These are phyloP conservation scores for Colletotrichum liriopes DNA, from an alignment of 2,329 filamentous ascomycete species.

Conservation along the genomic window DNA sequence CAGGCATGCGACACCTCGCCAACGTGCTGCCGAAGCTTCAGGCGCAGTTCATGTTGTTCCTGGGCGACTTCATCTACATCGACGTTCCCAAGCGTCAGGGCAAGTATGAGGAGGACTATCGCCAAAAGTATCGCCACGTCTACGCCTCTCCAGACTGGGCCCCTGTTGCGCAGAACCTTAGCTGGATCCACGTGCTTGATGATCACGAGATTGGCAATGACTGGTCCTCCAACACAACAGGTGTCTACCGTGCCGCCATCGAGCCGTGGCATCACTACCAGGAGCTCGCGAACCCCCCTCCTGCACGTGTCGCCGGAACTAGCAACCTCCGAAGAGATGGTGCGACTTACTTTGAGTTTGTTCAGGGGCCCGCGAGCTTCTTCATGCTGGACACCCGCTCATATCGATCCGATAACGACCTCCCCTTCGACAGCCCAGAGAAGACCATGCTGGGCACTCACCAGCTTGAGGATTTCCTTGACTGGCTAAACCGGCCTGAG, in stretches of 20 bases:
- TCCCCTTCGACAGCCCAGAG: slow-evolving; percentile 71
- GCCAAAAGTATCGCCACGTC: slow-evolving; percentile 93
- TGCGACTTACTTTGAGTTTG: slow-evolving; percentile 90
- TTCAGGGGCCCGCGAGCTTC: slow-evolving; percentile 91
- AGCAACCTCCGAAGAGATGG: slow-evolving; percentile 59
- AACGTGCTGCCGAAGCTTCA: slow-evolving; percentile 79
- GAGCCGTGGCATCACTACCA: slow-evolving; percentile 94
- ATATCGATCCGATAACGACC: slow-evolving; percentile 80
- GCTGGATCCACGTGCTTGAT: slow-evolving; percentile 97
- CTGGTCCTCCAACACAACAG: slow-evolving; percentile 87
- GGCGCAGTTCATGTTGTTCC: slow-evolving; percentile 85
- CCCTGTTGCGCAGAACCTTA: slow-evolving; percentile 81
- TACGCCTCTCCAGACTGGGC: slow-evolving; percentile 96
- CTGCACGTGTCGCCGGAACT: slow-evolving; percentile 66
- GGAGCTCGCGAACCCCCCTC: slow-evolving; percentile 85
- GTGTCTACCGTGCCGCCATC: slow-evolving; percentile 83
- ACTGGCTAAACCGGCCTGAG: slow-evolving; percentile 81
- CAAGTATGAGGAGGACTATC: slow-evolving; percentile 80
- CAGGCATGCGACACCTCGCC: slow-evolving; percentile 84
- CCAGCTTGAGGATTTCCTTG: slow-evolving; percentile 85
- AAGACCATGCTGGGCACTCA: slow-evolving; percentile 91
- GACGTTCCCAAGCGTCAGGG: slow-evolving; percentile 90
- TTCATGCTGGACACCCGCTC: slow-evolving; percentile 95
- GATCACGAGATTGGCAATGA: slow-evolving; percentile 98
- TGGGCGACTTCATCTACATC: slow-evolving; percentile 91